phyloP scores from a whole-genome alignment of 495 filamentous ascomycete genomes.

The Aspergillus steynii region DNA sequence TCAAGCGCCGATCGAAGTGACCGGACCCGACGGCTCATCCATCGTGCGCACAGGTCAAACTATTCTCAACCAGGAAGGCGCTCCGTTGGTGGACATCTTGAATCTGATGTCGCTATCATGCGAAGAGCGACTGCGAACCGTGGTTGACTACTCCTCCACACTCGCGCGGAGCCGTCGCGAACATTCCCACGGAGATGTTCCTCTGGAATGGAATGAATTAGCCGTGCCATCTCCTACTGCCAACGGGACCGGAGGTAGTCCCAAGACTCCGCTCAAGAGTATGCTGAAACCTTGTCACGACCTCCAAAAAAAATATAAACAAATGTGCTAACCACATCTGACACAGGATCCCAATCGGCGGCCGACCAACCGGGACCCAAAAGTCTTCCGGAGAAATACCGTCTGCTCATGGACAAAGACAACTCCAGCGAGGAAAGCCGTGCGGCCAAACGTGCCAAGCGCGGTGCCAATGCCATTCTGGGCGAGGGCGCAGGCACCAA shows the following conservation, averaged over 20 bases:
- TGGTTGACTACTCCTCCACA: constrained; percentile 69
- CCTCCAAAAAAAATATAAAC: neutral
- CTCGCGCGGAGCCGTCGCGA: constrained; percentile 64
- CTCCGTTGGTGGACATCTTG: constrained; percentile 70
- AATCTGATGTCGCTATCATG: constrained; percentile 73
- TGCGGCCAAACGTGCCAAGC: constrained; percentile 50
- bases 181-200: constrained; percentile 71
- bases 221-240: constrained; percentile 45
- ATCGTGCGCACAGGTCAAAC: constrained; percentile 58
- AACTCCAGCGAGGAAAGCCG: constrained; percentile 51
- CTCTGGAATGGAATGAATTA: constrained; percentile 67
- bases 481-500: constrained; percentile 36
- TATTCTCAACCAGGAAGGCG: constrained; percentile 64
- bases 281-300: constrained; percentile 23
- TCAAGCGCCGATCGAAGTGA: constrained; percentile 53
- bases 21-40: constrained; percentile 53
- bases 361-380: constrained; percentile 22
- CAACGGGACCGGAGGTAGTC: constrained; percentile 36
- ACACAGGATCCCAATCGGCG: constrained; percentile 36
- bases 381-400: constrained; percentile 36
- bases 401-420: constrained; percentile 35
- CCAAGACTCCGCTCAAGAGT: constrained; percentile 62
- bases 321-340: constrained; percentile 13
- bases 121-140: constrained; percentile 65
- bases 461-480: constrained; percentile 42